Evolutionary conservation across 345 rosid genomes (phyloP).

Genomic region (Raphanus raphanistrum): DNA sequence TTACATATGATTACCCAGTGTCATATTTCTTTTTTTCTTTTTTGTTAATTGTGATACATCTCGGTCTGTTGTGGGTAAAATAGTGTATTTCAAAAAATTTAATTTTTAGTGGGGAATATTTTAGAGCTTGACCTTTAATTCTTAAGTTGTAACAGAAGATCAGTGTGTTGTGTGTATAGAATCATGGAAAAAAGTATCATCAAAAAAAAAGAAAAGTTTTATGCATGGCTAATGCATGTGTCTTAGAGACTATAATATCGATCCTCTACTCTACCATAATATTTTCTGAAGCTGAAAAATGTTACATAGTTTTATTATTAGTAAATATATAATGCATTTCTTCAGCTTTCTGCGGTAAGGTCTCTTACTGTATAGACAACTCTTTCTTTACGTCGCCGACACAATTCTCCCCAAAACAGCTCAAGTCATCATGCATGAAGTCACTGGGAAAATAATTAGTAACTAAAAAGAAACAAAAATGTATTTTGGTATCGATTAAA

Average conservation of each 20-base stretch:
- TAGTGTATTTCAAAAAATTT: too few relatives aligned
- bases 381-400: conserved; percentile 52
- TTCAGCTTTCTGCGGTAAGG: conserved; percentile 20
- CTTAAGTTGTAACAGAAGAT: too few relatives aligned
- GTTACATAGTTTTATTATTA: background rate
- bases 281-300: too few relatives aligned
- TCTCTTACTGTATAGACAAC: conserved; percentile 26
- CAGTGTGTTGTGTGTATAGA: too few relatives aligned
- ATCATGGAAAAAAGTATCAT: too few relatives aligned
- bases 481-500: background rate
- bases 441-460: background rate
- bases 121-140: too few relatives aligned
- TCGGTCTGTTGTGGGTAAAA: too few relatives aligned
- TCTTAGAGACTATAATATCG: too few relatives aligned
- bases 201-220: too few relatives aligned
- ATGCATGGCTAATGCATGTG: too few relatives aligned
- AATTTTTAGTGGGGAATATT: too few relatives aligned
- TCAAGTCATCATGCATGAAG: background rate
- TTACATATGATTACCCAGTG: background rate
- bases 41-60: background rate
- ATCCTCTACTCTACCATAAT: too few relatives aligned
- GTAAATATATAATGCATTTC: background rate
- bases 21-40: background rate
- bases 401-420: conserved; percentile 57
- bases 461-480: background rate